Conservation (phyloP, 2,329 filamentous ascomycete species). For the Claviceps lovelessii region DNA sequence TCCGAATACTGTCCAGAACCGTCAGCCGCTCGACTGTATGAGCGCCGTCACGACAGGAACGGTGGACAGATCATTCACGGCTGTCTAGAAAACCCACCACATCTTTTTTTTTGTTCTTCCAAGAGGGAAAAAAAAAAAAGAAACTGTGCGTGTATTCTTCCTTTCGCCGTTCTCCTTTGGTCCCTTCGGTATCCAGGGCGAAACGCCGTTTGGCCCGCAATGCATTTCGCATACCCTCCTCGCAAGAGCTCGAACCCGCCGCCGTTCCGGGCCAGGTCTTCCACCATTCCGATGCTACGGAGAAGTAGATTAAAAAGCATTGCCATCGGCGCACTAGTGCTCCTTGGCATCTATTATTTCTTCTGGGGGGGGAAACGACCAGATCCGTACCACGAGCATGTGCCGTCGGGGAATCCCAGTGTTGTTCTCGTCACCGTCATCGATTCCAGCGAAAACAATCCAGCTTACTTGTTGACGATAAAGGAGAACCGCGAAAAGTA, state of each 20-base stretch:
- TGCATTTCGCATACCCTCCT: conserved; percentile 85
- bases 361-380: conserved; percentile 26
- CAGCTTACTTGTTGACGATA: conserved; percentile 56
- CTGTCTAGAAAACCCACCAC: not conserved
- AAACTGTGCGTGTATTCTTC: not conserved
- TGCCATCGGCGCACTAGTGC: conserved; percentile 36
- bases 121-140: no score
- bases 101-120: not conserved
- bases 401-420: conserved; percentile 40
- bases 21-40: not conserved
- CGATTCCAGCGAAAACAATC: conserved; percentile 50
- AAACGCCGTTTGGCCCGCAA: conserved; percentile 23
- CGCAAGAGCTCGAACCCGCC: conserved; percentile 68
- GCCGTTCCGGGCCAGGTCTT: conserved; percentile 50
- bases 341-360: conserved; percentile 48
- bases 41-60: not conserved
- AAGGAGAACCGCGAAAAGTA: conserved; percentile 75
- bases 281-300: conserved; percentile 39
- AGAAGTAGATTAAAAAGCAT: conserved; percentile 48
- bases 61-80: not conserved
- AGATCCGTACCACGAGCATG: conserved; percentile 20
- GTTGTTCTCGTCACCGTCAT: conserved; percentile 77
- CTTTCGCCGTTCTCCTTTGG: not conserved
- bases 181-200: not conserved
- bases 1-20: not conserved